phyloP scores from a whole-genome alignment of 1,284 basidiomycete genomes.

The Moniliophthora roreri region DNA sequence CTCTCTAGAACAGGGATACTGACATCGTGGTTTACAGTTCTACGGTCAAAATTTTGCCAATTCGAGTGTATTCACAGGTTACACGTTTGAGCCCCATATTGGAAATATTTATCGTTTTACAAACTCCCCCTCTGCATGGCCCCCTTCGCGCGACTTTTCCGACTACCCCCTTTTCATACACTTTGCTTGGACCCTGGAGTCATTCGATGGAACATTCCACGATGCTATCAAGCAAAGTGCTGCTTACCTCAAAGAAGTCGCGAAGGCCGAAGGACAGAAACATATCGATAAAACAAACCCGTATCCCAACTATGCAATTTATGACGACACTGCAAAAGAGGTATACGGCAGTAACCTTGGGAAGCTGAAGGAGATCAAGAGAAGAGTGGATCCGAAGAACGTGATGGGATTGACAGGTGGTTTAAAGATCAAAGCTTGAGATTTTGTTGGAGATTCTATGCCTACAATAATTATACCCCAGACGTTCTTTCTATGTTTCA shows the following conservation, averaged over 20 bases:
- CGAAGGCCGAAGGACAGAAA: slow-evolving; percentile 39
- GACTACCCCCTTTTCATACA: slow-evolving; percentile 49
- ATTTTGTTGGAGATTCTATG: too few relatives aligned
- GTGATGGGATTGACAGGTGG: slow-evolving; percentile 63
- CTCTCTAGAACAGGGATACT: not conserved
- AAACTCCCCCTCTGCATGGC: slow-evolving; percentile 42
- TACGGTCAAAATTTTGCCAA: slow-evolving; percentile 28
- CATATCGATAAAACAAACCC: slow-evolving; percentile 34
- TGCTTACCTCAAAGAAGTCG: slow-evolving; percentile 34
- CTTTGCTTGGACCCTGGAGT: slow-evolving; percentile 37
- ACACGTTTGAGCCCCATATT: slow-evolving; percentile 17
- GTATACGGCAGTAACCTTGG: slow-evolving; percentile 50
- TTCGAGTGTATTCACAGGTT: slow-evolving; percentile 14
- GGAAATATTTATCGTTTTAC: slow-evolving; percentile 41
- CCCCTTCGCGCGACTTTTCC: slow-evolving; percentile 38
- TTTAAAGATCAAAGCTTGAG: slow-evolving; percentile 25
- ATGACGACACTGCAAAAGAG: slow-evolving; percentile 39
- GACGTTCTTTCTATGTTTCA: too few relatives aligned
- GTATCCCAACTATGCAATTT: slow-evolving; percentile 56
- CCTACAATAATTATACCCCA: too few relatives aligned
- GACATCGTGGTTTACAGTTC: not conserved
- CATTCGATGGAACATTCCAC: slow-evolving; percentile 38
- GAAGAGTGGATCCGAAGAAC: slow-evolving; percentile 43
- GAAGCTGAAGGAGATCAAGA: slow-evolving; percentile 38
- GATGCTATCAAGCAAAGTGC: slow-evolving; percentile 39